Evolutionary conservation across 257 asterid species (phyloP), one percentile per base, ranked within the genome.

Genomic region (Lavandula angustifolia): DNA sequence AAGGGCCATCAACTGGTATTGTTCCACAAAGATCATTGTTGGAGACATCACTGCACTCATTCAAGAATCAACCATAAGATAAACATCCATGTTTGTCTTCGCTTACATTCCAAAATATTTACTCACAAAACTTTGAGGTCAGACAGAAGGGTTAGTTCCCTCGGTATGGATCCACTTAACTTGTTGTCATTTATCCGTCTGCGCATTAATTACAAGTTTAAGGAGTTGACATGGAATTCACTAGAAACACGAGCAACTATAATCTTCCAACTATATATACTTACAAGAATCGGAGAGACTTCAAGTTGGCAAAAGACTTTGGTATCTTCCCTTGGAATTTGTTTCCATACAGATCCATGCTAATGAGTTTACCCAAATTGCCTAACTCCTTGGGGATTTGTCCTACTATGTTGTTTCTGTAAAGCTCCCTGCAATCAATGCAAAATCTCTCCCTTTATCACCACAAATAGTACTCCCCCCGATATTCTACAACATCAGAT

Each of bases 1-100:
- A 91, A 0, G 94, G 95, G 22, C 98, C 98, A 77, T 88, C 95
- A 7, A 80, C 94, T 0, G 96, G 98, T 49, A 91, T 88, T 56
- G 98, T 91, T 56, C 98, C 98, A 75, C 98, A 88, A 32, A 91
- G 84, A 54, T 84, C 81, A 35, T 88, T 91, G 64, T 88, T 68
- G 5, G 96, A 86, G 77, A 83, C 87, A 72, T 91, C 98, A 66
- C 98, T 91, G 81, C 87, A 79, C 17, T 16, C 57, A 69, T 42
- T 29, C 68, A 64, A 71, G 14, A 32, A 56, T 9, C 54, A 47
- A 44, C 42, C 52, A 57, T 51, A 51, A 65, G 37, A 7, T 29
- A 3, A 0, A 16, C n/a, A 4, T n/a, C 4, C 33, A 33, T 22
- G 27, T 22, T 6, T 37, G 9, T 7, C 1, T 7, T 16, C 18